Conservation (phyloP, 768 basidiomycete species). For the Trametes cinnabarina region DNA sequence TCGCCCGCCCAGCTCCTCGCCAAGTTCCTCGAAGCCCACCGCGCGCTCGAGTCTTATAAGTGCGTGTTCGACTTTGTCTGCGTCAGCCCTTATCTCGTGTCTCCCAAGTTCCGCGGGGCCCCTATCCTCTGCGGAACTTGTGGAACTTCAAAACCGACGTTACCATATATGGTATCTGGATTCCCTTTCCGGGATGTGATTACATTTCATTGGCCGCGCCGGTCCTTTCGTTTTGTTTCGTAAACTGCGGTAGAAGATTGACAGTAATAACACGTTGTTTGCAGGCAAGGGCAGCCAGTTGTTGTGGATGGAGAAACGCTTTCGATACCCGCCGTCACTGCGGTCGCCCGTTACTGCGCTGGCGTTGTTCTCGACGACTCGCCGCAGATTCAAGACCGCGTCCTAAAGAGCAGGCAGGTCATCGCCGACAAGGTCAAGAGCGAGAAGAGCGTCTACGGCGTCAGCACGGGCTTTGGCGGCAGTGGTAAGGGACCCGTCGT, state of each 20-base stretch:
- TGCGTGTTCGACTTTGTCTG: conserved; percentile 31
- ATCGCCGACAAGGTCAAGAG: conserved; percentile 65
- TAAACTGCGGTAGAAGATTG: too few species aligned
- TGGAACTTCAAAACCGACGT: neutral
- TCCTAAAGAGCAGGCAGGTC: conserved; percentile 62
- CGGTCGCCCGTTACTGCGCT: conserved; percentile 63
- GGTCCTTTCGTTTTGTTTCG: neutral
- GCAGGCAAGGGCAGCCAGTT: conserved; percentile 61
- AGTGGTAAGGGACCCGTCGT: conserved; percentile 43
- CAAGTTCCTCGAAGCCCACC: conserved; percentile 56
- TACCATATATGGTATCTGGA: neutral
- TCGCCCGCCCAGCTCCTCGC: conserved; percentile 40
- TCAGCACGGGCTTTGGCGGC: conserved; percentile 87
- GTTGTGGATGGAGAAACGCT: conserved; percentile 67
- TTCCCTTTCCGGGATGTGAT: neutral
- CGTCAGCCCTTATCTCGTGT: neutral
- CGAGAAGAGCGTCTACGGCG: conserved; percentile 76
- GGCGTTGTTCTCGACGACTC: conserved; percentile 51
- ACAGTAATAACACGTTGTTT: neutral
- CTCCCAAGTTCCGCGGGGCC: neutral
- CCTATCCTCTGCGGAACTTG: conserved; percentile 2
- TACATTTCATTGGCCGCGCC: neutral
- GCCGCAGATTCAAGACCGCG: conserved; percentile 44
- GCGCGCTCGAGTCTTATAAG: conserved; percentile 66
- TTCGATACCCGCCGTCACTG: conserved; percentile 75